Conservation (phyloP, 73 alveolate genomes). For the Paramecium biaurelia region DNA sequence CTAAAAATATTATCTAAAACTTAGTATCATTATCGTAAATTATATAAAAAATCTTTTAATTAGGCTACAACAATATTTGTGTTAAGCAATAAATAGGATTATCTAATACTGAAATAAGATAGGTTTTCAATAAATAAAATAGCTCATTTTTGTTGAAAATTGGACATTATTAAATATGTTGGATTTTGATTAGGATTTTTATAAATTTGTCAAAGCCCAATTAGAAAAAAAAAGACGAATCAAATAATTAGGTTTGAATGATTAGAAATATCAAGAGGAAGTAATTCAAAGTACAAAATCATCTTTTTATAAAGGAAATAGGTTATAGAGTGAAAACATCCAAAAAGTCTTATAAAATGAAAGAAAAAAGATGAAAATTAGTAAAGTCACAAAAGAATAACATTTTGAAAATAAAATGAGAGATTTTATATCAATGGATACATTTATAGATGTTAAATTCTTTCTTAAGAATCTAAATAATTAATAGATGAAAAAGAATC, state of each 20-base stretch:
- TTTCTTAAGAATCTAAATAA: not conserved
- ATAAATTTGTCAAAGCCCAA: slow-evolving; percentile 17
- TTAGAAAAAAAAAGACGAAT: not conserved
- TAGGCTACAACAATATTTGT: not conserved
- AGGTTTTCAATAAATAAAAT: not conserved
- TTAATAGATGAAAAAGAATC: not conserved
- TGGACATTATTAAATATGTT: not conserved
- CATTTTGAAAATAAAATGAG: not conserved
- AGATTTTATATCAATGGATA: slow-evolving; percentile 11
- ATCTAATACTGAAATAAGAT: not conserved
- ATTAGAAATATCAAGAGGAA: not conserved
- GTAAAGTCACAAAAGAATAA: not conserved
- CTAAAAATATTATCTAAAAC: no score
- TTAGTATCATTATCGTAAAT: no score
- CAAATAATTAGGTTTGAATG: not conserved
- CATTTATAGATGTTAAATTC: slow-evolving; percentile 31
- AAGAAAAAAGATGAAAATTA: slow-evolving; percentile 20
- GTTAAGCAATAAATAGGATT: not conserved
- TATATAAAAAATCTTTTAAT: not conserved
- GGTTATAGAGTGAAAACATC: not conserved
- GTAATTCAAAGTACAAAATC: not conserved
- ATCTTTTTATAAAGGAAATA: not conserved
- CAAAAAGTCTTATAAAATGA: not conserved
- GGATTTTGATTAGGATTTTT: slow-evolving; percentile 3
- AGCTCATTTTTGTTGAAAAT: not conserved